phyloP scores from a whole-genome alignment of 2,329 filamentous ascomycete genomes.

The Neofusicoccum laricinum region DNA sequence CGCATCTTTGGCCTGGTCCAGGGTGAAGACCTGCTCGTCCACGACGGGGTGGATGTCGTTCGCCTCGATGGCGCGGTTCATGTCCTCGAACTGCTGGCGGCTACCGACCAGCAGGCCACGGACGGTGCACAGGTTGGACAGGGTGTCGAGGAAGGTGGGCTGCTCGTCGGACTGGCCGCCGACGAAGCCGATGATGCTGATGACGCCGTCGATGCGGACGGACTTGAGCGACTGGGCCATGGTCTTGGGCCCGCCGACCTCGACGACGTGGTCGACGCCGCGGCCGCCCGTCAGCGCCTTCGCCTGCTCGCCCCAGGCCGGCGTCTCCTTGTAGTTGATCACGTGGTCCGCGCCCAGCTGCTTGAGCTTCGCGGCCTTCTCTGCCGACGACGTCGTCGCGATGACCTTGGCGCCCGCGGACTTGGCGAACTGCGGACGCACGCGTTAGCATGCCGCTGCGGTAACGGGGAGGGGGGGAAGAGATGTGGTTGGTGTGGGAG shows the following conservation, averaged over 20 bases:
- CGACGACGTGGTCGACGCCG: constrained; percentile 63
- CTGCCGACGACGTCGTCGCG: constrained; percentile 53
- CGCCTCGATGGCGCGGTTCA: constrained; percentile 57
- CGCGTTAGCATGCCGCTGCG: neutral
- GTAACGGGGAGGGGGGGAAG: neutral
- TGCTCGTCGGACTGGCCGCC: constrained; percentile 48
- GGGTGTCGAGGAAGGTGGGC: constrained; percentile 51
- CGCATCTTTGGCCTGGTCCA: constrained; percentile 52
- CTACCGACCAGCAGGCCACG: constrained; percentile 58
- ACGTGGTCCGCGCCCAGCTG: constrained; percentile 55
- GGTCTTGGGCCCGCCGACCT: constrained; percentile 65
- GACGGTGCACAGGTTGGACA: constrained; percentile 53
- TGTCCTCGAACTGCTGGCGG: constrained; percentile 56
- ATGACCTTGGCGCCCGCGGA: constrained; percentile 57
- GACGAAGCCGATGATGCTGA: constrained; percentile 58
- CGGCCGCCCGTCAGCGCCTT: constrained; percentile 48
- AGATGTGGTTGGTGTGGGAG: neutral
- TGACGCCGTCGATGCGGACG: constrained; percentile 54
- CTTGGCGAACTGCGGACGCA: constrained; percentile 42
- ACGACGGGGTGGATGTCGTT: constrained; percentile 59
- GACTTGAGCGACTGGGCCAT: constrained; percentile 52
- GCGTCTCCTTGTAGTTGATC: constrained; percentile 55
- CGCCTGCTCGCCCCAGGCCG: constrained; percentile 55
- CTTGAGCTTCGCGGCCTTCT: constrained; percentile 51
- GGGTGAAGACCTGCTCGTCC: constrained; percentile 55